Evolutionary conservation across 176 grass and related monocot species (phyloP).

Genomic region (Aegilops speltoides): DNA sequence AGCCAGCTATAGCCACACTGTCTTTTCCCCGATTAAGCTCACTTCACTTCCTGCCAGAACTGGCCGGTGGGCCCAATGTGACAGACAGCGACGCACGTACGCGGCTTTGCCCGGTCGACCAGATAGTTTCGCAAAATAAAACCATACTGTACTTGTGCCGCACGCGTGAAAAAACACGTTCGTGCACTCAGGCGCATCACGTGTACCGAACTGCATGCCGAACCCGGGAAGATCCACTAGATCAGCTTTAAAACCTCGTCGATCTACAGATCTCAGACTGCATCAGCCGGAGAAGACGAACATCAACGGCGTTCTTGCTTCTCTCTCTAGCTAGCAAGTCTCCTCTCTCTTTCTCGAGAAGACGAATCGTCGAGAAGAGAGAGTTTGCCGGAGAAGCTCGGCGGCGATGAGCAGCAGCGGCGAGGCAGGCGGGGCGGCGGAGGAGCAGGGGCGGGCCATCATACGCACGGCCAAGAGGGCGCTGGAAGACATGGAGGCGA

Average conservation of each 20-base stretch:
- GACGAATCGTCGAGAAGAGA: not conserved
- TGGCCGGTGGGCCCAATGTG: not conserved
- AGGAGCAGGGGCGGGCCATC: constrained; percentile 13
- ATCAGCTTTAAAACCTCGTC: not conserved
- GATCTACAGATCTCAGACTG: not conserved
- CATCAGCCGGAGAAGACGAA: not conserved
- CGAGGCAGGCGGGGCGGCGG: not conserved
- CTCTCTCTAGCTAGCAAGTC: not conserved
- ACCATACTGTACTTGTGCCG: too few species aligned
- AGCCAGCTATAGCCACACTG: not conserved
- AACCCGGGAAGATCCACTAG: not conserved
- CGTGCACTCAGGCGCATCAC: too few species aligned
- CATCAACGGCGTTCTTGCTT: not conserved
- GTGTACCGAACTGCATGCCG: not conserved
- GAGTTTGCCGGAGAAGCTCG: not conserved
- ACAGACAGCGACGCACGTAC: not conserved
- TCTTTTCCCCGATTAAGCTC: not conserved
- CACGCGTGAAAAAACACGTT: too few species aligned
- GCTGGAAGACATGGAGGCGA: not conserved
- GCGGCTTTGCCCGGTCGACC: not conserved
- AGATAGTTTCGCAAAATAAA: not conserved
- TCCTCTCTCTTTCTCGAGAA: too few species aligned
- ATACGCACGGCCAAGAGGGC: constrained; percentile 1
- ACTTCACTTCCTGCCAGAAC: not conserved
- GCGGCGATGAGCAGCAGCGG: not conserved